A percentile compares a stretch with the other conserved stretches of the same genome.
Evolutionary conservation across 2,329 filamentous ascomycete genomes (phyloP).

Genomic region (Capronia americana): DNA sequence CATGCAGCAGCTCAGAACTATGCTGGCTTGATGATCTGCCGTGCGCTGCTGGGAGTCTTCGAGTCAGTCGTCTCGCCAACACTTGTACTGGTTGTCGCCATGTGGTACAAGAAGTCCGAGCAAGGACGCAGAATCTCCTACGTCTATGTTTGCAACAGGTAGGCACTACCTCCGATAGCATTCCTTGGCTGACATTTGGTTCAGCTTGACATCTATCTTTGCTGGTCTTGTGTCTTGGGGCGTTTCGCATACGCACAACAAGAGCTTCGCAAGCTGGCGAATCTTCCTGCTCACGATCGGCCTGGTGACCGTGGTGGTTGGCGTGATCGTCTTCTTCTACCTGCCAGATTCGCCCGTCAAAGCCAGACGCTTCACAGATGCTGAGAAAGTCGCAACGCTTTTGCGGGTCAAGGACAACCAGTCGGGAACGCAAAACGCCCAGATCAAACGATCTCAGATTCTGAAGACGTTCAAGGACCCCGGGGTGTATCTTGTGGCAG

Average conservation of each 20-base stretch:
- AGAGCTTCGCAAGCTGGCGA: conserved; percentile 38
- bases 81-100: conserved; percentile 59
- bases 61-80: conserved; percentile 58
- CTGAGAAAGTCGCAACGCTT: conserved; percentile 48
- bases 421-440: conserved; percentile 59
- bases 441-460: conserved; percentile 57
- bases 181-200: conserved; percentile 41
- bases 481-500: conserved; percentile 57
- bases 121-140: conserved; percentile 41
- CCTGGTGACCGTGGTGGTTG: conserved; percentile 50
- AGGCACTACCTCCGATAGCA: background rate
- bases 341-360: conserved; percentile 53
- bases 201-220: conserved; percentile 47
- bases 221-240: conserved; percentile 51
- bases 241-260: conserved; percentile 38
- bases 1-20: conserved; percentile 53
- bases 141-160: conserved; percentile 40
- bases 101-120: conserved; percentile 58
- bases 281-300: conserved; percentile 57
- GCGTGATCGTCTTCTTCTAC: conserved; percentile 47
- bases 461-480: conserved; percentile 53
- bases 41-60: conserved; percentile 56
- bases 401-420: conserved; percentile 56
- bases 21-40: conserved; percentile 51
- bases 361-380: conserved; percentile 46